phyloP scores from a whole-genome alignment of 345 rosid genomes.

The Linum lewisii region DNA sequence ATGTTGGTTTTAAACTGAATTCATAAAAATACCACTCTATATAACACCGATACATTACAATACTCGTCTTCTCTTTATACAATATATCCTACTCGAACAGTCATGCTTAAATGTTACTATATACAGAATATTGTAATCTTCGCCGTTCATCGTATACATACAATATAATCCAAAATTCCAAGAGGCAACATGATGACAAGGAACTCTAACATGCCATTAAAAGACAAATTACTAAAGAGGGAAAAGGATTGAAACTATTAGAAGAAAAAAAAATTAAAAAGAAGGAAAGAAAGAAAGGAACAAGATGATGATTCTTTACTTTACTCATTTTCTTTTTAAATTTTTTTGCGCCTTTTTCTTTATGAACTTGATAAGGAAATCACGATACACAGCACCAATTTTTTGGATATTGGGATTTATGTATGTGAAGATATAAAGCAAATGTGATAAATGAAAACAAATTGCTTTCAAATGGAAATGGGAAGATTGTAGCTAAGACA shows the following conservation, averaged over 20 bases:
- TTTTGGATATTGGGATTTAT: no score
- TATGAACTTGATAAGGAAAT: constrained; percentile 1
- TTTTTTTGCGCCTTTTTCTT: no score
- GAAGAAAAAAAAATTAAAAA: neutral
- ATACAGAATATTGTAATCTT: neutral
- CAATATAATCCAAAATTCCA: no score
- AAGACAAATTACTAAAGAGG: neutral
- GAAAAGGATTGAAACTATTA: neutral
- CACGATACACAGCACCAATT: neutral
- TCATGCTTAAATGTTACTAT: no score
- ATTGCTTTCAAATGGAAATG: neutral
- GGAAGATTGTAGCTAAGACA: constrained; percentile 5
- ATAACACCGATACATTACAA: no score
- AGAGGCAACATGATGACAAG: neutral
- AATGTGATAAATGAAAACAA: neutral
- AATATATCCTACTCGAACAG: no score
- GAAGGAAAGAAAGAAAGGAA: neutral
- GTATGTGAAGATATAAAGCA: no score
- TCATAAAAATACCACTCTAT: no score
- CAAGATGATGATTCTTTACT: neutral
- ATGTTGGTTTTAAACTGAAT: no score
- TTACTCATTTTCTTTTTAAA: neutral
- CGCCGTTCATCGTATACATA: neutral
- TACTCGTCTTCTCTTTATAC: no score
- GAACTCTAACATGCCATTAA: neutral